Base-by-base conservation (phyloP, 257 asterid species). In the Lantana camara region DNA sequence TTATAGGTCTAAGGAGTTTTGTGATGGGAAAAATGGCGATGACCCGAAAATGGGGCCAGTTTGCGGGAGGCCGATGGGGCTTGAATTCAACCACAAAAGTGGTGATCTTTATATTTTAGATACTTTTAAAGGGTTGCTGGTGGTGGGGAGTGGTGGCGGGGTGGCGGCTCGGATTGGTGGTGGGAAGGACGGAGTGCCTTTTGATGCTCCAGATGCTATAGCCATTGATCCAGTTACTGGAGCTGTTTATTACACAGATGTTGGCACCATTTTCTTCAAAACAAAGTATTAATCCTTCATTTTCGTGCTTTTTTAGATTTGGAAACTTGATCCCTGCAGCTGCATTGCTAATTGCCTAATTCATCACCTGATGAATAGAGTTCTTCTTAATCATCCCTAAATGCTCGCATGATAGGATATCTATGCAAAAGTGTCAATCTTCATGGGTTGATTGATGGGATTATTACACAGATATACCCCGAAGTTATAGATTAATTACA, bases 101-200 rank as follows among this genome's bases (percentile, higher is more conserved):
- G 73, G 79, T 9, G 79, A 81, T 13, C 81, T 86, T 17, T 86
- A 77, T 50, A 66, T 83, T 3, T 20, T 63, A 5, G 89, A 82
- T 66, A 78, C 61, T 11, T 38, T 20, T 54, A 49, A 9, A 10
- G 95, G 95, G 9, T 75, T 83, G 10, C 54, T 79, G 75, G 77
- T 69, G 48, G 95, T 86, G 20, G 85, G 85, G 29, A 46, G 66
- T 0, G 19, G 68, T 1, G 95, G 95, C 6, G 87, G 84, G 19
- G 46, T 68, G 9, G 91, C 79, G 11, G 69, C 64, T 5, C 71
- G 1, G 13, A 71, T 72, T 9, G 53, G 68, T 1, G 57, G 51
- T 2, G 66, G 83, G 19, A 23, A 41, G 14, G 68, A 73, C 12
- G 84, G 83, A 22, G 69, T 54, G 12, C 76, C 71, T 3, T 42